Evolutionary conservation across 2,329 filamentous ascomycete genomes (phyloP).

Genomic region (Aspergillus candidus): DNA sequence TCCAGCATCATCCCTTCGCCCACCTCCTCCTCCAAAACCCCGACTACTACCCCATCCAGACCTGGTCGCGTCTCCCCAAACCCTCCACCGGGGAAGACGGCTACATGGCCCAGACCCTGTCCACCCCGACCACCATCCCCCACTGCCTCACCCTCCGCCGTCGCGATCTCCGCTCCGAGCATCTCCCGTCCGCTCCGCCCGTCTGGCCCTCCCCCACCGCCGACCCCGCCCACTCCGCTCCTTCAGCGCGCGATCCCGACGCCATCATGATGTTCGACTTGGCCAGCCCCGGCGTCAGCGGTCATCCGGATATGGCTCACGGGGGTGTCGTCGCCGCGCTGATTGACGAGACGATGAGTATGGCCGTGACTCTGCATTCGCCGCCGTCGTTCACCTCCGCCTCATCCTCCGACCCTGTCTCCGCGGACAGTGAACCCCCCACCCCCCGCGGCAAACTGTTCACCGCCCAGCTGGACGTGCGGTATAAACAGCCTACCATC

Average conservation of each 20-base stretch:
- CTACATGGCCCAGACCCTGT: conserved; percentile 37
- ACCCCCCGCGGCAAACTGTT: conserved; percentile 29
- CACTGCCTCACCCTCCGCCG: conserved; percentile 36
- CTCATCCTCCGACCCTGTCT: conserved; percentile 12
- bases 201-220: conserved; percentile 22
- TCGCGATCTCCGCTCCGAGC: conserved; percentile 20
- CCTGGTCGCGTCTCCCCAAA: conserved; percentile 37
- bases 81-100: conserved; percentile 38
- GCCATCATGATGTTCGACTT: conserved; percentile 33
- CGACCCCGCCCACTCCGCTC: conserved; percentile 11
- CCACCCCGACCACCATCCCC: conserved; percentile 35
- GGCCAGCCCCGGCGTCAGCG: conserved; percentile 31
- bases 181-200: conserved; percentile 14
- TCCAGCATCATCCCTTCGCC: conserved; percentile 26
- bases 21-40: conserved; percentile 26
- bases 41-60: conserved; percentile 34
- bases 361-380: conserved; percentile 24
- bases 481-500: conserved; percentile 33
- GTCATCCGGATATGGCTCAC: conserved; percentile 36
- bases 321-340: conserved; percentile 38
- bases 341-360: conserved; percentile 42
- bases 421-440: conserved; percentile 7
- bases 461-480: conserved; percentile 37
- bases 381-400: conserved; percentile 16
- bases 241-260: conserved; percentile 28